phyloP scores from a whole-genome alignment of 2,329 filamentous ascomycete genomes.

The Penicillium sp. region DNA sequence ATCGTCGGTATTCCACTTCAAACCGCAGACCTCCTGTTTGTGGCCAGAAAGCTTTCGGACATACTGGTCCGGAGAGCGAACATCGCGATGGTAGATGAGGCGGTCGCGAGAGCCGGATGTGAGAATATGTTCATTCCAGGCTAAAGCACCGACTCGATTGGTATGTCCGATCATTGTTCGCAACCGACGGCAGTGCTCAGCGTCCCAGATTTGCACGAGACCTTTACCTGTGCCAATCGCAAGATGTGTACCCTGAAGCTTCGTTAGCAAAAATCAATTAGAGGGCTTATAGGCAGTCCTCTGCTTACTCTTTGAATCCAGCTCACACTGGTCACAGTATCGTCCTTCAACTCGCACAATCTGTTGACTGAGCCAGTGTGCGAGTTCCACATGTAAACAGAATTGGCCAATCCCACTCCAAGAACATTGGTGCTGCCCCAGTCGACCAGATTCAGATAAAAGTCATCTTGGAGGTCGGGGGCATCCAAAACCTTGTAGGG shows the following conservation, averaged over 20 bases:
- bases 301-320: slow-evolving; percentile 80
- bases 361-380: slow-evolving; percentile 87
- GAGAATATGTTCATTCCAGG: slow-evolving; percentile 97
- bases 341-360: slow-evolving; percentile 85
- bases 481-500: slow-evolving; percentile 97
- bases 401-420: slow-evolving; percentile 85
- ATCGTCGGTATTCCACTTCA: slow-evolving; percentile 96
- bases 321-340: slow-evolving; percentile 92
- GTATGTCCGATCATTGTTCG: slow-evolving; percentile 97
- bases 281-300: not conserved
- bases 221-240: slow-evolving; percentile 94
- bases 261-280: slow-evolving; percentile 6
- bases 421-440: slow-evolving; percentile 95
- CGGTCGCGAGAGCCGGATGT: slow-evolving; percentile 93
- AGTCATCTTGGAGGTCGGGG: slow-evolving; percentile 92
- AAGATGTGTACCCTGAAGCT: slow-evolving; percentile 71
- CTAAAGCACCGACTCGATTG: slow-evolving; percentile 83
- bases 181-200: slow-evolving; percentile 75
- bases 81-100: slow-evolving; percentile 90
- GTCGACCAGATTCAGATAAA: slow-evolving; percentile 95
- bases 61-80: slow-evolving; percentile 87
- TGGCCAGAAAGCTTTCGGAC: slow-evolving; percentile 83
- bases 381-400: slow-evolving; percentile 98
- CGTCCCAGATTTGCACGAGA: slow-evolving; percentile 96
- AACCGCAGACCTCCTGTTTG: slow-evolving; percentile 95